A percentile compares a stretch with the other conserved stretches of the same genome.
Evolutionary conservation across 148 eudicot genomes (phyloP).

Genomic region (Vaccinium macrocarpon): DNA sequence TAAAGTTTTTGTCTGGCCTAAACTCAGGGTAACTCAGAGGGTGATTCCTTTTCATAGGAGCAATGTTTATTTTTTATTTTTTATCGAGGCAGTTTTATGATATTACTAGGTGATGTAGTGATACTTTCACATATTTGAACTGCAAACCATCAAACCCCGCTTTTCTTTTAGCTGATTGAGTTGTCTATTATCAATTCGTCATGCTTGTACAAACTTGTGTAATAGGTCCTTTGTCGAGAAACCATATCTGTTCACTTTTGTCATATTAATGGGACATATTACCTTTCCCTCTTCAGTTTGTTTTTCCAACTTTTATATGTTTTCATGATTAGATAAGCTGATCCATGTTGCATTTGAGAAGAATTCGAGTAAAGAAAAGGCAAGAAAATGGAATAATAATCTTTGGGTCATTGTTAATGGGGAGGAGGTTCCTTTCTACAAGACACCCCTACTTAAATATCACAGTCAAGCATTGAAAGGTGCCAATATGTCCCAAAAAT

Average conservation of each 20-base stretch:
- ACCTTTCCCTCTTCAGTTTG: not conserved
- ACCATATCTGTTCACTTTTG: not conserved
- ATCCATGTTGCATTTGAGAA: conserved; percentile 77
- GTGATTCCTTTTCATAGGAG: not conserved
- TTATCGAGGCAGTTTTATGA: not conserved
- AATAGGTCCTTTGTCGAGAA: not conserved
- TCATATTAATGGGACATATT: conserved; percentile 12
- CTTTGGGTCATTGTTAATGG: conserved; percentile 66
- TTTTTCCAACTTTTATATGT: not conserved
- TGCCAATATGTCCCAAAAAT: conserved; percentile 35
- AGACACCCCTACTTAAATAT: conserved; percentile 63
- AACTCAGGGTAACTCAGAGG: not conserved
- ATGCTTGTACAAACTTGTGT: not conserved
- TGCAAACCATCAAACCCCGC: not conserved
- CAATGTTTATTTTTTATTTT: no score
- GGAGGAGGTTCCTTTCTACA: conserved; percentile 60
- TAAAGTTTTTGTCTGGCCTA: not conserved
- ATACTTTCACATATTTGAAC: not conserved
- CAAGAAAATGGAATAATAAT: conserved; percentile 66
- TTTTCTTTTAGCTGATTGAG: conserved; percentile 9
- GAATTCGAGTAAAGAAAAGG: conserved; percentile 67
- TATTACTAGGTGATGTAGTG: not conserved
- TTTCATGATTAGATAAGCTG: conserved; percentile 39
- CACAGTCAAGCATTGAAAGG: conserved; percentile 40
- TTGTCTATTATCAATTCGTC: not conserved